Evolutionary conservation across 352 stramenopile species (phyloP), one percentile per base, ranked within the genome.

Genomic region (Globisporangium yorkense): DNA sequence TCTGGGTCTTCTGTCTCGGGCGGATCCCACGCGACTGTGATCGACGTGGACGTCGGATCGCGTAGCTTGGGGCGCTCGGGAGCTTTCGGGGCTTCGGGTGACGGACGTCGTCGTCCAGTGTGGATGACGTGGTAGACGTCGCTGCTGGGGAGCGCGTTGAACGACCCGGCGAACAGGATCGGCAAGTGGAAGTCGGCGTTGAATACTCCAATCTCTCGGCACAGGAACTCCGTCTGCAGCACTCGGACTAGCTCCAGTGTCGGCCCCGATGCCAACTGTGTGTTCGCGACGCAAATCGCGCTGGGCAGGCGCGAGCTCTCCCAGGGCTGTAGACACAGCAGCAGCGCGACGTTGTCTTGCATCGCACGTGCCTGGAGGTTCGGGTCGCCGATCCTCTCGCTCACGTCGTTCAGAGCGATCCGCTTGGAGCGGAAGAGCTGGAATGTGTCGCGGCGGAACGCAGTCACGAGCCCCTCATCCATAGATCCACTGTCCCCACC

Each of bases 131-230:
- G 79, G 63, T 97, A 96, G n/a, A 89, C 69, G 20, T 90, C 78
- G 40, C 74, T 89, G 51, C 80, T 84, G 1, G 88, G 88, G 0
- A 74, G 59, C 16, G 78, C 81, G 48, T 96, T 95, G 53, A 96
- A 92, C 1, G 86, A 88, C 15, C 87, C 87, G 18, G 79, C 74
- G 12, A 97, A 29, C 9, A 97, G 33, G n/a, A 93, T 68, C 0
- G 88, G 88, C 13, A 94, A 59, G n/a, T 93, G 77, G 29, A 95
- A 89, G 46, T 91, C 74, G 1, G 70, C 72, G 52, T 96, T 96
- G 64, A 96, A 94, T 0, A 67, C 60, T 27, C 84, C 79, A 15
- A 94, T 57, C 21, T 77, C 63, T 0, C 82, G 76, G 12, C 80
- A 81, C 10, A 96, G 60, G 55, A 80, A 88, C 51, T 85, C 71